Evolutionary conservation across 768 basidiomycete species (phyloP), one percentile per base, ranked within the genome.

Genomic region (Piloderma croceum): DNA sequence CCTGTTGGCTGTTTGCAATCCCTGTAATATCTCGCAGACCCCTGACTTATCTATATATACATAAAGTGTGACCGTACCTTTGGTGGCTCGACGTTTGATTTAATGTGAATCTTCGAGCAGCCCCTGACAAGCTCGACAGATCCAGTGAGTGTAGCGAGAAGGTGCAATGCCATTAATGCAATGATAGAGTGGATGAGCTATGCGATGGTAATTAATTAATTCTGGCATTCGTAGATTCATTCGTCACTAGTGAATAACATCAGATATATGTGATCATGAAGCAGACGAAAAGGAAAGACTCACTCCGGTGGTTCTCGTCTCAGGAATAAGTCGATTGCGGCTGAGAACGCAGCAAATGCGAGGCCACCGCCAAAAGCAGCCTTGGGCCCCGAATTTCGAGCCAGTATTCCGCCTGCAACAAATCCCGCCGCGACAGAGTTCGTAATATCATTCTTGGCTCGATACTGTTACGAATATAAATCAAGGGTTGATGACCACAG

Each of bases 281-380:
- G n/a, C n/a, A n/a, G n/a, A n/a, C n/a, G n/a, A n/a, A n/a, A n/a
- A n/a, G n/a, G 7, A n/a, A 22, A 19, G 22, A 63, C 81, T 59
- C 52, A 83, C 88, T 90, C 88, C 54, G 82, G 58, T n/a, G 85
- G 67, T 59, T 90, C 85, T 59, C 84, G 70, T 61, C 84, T 74
- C 44, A 91, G 60, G 61, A 88, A 94, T 20, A 64, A 39, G 60
- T 98, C 94, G 48, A 98, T 93, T 9, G 74, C 90, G 0, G 81
- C 80, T 10, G 92, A 94, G 67, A 98, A 98, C 2, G 85, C 90
- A 10, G 90, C 90, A 56, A 98, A 98, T 1, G 86, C 90, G 7
- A 90, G 46, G 15, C 89, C 94, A 52, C 94, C 94, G 34, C 84
- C 81, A n/a, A 92, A 48, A 13, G 79, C 88, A 12, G 85, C 90